Percentiles rank a stretch among this genome's conserved stretches.
phyloP scores from a whole-genome alignment of 306 rosid species.

The Oemleria cerasiformis region DNA sequence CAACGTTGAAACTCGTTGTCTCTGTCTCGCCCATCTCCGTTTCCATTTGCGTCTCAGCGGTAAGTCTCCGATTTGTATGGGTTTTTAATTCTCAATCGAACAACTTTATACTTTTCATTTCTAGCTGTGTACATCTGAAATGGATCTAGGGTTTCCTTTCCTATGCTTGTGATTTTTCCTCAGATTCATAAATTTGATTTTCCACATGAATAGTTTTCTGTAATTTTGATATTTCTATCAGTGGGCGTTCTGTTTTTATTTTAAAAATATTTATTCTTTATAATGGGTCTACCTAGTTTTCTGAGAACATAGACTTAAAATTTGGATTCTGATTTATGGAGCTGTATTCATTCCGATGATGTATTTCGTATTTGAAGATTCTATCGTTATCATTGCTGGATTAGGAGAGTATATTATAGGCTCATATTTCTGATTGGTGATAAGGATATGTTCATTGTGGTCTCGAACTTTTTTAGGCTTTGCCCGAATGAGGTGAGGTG shows the following conservation, averaged over 20 bases:
- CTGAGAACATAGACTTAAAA: background rate
- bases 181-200: background rate
- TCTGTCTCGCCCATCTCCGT: too few relatives aligned
- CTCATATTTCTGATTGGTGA: too few relatives aligned
- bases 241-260: too few relatives aligned
- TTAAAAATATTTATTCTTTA: too few relatives aligned
- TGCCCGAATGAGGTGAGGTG: background rate
- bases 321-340: background rate
- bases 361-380: background rate
- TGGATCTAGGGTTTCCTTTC: conserved; percentile 2
- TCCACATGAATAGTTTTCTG: background rate
- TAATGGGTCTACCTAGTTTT: too few relatives aligned
- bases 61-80: background rate
- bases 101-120: background rate
- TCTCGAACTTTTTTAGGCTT: too few relatives aligned
- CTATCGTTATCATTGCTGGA: background rate
- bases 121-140: background rate
- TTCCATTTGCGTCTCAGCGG: background rate
- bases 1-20: background rate
- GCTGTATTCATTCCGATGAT: background rate
- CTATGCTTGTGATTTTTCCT: conserved; percentile 1
- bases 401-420: background rate
- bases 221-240: background rate
- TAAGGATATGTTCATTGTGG: too few relatives aligned
- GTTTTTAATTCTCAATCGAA: background rate